These are phyloP conservation scores for Diaporthe vaccinii DNA, from an alignment of 2,329 filamentous ascomycete genomes.

Conservation along the genomic window DNA sequence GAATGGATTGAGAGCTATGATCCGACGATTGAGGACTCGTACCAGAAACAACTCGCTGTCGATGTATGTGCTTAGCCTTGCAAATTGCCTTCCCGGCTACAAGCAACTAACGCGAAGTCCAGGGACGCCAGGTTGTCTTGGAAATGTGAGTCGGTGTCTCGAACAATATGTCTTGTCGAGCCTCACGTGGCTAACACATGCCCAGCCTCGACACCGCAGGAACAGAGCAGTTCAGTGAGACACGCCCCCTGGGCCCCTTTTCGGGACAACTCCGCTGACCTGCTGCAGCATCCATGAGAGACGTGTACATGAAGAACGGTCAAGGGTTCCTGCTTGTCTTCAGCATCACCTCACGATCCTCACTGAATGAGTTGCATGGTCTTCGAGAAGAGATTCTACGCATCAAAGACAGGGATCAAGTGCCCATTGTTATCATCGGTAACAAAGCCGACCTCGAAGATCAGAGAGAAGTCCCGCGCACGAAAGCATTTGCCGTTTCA, in stretches of 20 bases:
- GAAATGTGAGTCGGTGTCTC: constrained; percentile 77
- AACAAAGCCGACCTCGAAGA: constrained; percentile 95
- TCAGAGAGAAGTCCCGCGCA: constrained; percentile 81
- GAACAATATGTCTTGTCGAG: constrained; percentile 35
- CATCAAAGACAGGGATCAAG: constrained; percentile 88
- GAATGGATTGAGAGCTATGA: constrained; percentile 93
- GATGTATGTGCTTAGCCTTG: constrained; percentile 75
- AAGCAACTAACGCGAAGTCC: constrained; percentile 50
- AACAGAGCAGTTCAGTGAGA: constrained; percentile 92
- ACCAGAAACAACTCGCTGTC: constrained; percentile 81
- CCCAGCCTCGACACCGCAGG: constrained; percentile 86
- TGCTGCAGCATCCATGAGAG: constrained; percentile 73
- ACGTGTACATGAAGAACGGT: constrained; percentile 93
- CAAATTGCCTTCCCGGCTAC: constrained; percentile 36
- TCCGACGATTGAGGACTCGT: constrained; percentile 83
- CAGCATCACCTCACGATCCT: constrained; percentile 88
- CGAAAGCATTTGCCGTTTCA: constrained; percentile 86
- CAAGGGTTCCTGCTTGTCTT: constrained; percentile 94
- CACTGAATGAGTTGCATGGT: constrained; percentile 84
- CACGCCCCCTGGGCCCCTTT: constrained; percentile 12
- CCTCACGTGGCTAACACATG: constrained; percentile 31
- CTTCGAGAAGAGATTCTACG: constrained; percentile 91
- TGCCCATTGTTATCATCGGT: constrained; percentile 90
- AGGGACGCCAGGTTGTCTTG: constrained; percentile 89
- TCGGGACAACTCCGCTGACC: constrained; percentile 44